Evolutionary conservation across 169 alveolate species (phyloP).

Genomic region (Cyclospora cayetanensis): DNA sequence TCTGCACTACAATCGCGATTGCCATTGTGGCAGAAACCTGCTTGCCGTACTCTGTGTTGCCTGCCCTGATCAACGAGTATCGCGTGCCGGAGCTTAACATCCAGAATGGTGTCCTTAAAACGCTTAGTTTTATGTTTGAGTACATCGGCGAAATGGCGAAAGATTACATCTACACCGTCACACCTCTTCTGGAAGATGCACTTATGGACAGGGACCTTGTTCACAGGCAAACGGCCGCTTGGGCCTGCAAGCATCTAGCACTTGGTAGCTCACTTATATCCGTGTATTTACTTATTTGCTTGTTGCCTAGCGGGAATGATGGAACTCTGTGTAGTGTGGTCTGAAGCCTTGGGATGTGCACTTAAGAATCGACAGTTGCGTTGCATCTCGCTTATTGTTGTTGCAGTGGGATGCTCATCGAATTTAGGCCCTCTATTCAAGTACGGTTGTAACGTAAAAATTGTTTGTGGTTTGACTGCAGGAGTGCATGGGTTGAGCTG

Average conservation of each 20-base stretch:
- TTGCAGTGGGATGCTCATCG: no score
- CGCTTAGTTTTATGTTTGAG: slow-evolving; percentile 99
- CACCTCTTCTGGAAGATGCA: slow-evolving; percentile 99
- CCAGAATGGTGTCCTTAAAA: slow-evolving; percentile 98
- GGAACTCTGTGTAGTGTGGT: no score
- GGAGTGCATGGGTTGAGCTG: slow-evolving; percentile 81
- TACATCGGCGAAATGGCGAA: slow-evolving; percentile 91
- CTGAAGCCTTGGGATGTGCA: no score
- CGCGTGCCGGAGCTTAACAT: slow-evolving; percentile 99
- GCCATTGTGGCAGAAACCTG: slow-evolving; percentile 99
- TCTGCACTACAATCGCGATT: slow-evolving; percentile 84
- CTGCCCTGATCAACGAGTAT: slow-evolving; percentile 99
- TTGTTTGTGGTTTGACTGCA: slow-evolving; percentile 71
- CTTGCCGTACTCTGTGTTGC: slow-evolving; percentile 99
- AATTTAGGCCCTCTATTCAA: no score
- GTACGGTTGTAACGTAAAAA: no score
- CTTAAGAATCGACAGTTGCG: no score
- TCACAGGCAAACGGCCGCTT: slow-evolving; percentile 99
- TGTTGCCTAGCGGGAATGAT: no score
- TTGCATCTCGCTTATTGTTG: no score
- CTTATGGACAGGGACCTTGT: slow-evolving; percentile 98
- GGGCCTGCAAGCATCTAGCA: slow-evolving; percentile 98
- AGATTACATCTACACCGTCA: slow-evolving; percentile 97
- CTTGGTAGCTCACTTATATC: slow-evolving; percentile 90
- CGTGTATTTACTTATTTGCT: slow-evolving; percentile 78